phyloP scores from a whole-genome alignment of 441 rosid genomes.

The California macrophylla region DNA sequence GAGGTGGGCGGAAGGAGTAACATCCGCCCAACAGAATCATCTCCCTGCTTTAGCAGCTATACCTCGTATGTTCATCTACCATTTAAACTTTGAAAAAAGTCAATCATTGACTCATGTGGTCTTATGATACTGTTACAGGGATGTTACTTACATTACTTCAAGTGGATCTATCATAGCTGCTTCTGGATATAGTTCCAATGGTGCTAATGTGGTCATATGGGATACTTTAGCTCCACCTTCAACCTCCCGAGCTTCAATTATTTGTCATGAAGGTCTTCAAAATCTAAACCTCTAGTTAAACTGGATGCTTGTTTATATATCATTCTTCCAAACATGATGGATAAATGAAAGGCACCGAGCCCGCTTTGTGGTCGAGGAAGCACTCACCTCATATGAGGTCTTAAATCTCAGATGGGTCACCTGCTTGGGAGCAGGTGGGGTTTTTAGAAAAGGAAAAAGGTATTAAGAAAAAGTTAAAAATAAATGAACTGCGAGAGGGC shows the following conservation, averaged over 20 bases:
- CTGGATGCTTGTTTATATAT: constrained; percentile 5
- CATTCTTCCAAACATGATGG: neutral
- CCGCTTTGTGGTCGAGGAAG: neutral
- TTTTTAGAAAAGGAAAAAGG: neutral
- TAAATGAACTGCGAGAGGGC: neutral
- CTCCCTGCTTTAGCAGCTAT: constrained; percentile 75
- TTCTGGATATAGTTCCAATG: constrained; percentile 71
- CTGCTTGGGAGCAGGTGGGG: neutral
- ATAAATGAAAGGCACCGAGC: neutral
- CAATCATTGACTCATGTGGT: neutral
- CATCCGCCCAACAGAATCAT: constrained; percentile 69
- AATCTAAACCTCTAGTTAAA: neutral
- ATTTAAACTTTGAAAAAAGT: constrained; percentile 4
- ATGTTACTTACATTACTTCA: constrained; percentile 66
- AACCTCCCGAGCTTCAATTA: constrained; percentile 73
- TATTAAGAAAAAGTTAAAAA: neutral
- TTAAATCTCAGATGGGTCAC: neutral
- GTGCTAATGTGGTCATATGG: constrained; percentile 86
- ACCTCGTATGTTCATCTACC: constrained; percentile 55
- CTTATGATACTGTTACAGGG: constrained; percentile 43
- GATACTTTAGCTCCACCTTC: constrained; percentile 92
- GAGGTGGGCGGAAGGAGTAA: constrained; percentile 95
- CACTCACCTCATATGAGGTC: neutral
- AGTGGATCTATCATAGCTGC: constrained; percentile 93
- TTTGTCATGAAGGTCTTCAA: constrained; percentile 67